Evolutionary conservation across 2,329 filamentous ascomycete genomes (phyloP).

Genomic region (Lasiodiplodia hormozganensis): DNA sequence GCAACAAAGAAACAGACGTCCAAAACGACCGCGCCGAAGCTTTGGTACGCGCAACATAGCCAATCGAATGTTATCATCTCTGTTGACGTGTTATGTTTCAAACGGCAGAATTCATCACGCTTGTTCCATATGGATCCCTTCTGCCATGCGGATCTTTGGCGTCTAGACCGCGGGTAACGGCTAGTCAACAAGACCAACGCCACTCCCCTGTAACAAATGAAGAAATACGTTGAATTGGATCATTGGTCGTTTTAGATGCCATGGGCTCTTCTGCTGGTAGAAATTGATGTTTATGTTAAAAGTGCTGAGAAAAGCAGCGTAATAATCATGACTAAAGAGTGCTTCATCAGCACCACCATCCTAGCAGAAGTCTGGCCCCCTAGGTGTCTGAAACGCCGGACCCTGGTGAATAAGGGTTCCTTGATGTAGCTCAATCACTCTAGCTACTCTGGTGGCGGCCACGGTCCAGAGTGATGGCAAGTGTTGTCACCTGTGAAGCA

Average conservation of each 20-base stretch:
- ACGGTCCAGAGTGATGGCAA: neutral
- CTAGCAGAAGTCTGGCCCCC: neutral
- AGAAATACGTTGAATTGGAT: neutral
- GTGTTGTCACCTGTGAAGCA: neutral
- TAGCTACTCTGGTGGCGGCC: neutral
- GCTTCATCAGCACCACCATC: neutral
- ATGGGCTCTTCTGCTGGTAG: neutral
- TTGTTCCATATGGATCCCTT: neutral
- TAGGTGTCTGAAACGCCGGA: conserved; percentile 1
- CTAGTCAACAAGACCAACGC: no score
- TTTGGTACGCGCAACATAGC: neutral
- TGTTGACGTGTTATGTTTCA: neutral
- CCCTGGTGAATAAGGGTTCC: conserved; percentile 26
- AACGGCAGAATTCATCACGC: neutral
- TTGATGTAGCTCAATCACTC: conserved; percentile 6
- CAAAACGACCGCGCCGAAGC: neutral
- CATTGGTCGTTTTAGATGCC: neutral
- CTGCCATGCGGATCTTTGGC: neutral
- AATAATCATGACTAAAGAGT: neutral
- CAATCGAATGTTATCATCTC: neutral
- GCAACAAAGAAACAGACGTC: conserved; percentile 7
- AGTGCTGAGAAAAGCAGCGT: neutral
- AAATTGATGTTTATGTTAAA: neutral
- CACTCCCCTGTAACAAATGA: neutral
- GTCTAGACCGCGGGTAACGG: neutral